phyloP scores from a whole-genome alignment of 1,284 basidiomycete genomes.

The Apiotrichum sp. region DNA sequence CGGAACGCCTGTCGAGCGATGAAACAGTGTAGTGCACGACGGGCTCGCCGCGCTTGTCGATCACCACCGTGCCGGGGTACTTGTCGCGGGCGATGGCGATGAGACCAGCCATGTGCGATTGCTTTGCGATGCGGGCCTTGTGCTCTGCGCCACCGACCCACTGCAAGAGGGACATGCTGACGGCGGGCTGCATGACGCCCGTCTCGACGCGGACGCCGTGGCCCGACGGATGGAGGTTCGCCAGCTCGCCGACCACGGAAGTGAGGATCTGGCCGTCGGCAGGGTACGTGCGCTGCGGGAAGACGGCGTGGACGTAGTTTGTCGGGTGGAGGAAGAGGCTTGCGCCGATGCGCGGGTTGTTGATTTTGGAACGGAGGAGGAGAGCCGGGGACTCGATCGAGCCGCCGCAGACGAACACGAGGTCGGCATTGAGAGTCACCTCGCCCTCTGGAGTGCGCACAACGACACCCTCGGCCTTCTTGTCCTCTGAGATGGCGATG shows the following conservation, averaged over 20 bases:
- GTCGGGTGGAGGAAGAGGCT: constrained; percentile 50
- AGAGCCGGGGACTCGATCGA: constrained; percentile 49
- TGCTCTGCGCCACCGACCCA: constrained; percentile 41
- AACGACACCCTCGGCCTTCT: constrained; percentile 26
- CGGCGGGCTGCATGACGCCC: constrained; percentile 45
- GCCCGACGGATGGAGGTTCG: constrained; percentile 37
- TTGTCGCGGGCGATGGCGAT: constrained; percentile 28
- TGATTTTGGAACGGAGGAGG: constrained; percentile 46
- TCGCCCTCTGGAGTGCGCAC: constrained; percentile 20
- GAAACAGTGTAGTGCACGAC: constrained; percentile 45
- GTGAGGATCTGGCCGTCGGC: constrained; percentile 51
- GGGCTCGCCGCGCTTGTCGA: constrained; percentile 43
- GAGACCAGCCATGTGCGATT: constrained; percentile 20
- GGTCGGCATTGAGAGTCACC: constrained; percentile 38
- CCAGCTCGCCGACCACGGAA: constrained; percentile 41
- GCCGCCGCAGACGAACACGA: constrained; percentile 46
- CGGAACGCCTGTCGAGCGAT: constrained; percentile 38
- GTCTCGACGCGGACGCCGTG: constrained; percentile 50
- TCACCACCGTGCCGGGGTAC: constrained; percentile 36
- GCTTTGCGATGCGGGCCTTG: constrained; percentile 41
- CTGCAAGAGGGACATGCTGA: constrained; percentile 38
- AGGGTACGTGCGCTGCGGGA: constrained; percentile 45
- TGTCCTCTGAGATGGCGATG: constrained; percentile 35
- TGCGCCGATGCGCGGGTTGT: constrained; percentile 48
- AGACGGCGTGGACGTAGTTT: constrained; percentile 47